Percentiles rank a stretch among this genome's conserved stretches.
These are phyloP conservation scores for Talaromyces sp. DNA, from an alignment of 2,329 filamentous ascomycete species.

Conservation along the genomic window DNA sequence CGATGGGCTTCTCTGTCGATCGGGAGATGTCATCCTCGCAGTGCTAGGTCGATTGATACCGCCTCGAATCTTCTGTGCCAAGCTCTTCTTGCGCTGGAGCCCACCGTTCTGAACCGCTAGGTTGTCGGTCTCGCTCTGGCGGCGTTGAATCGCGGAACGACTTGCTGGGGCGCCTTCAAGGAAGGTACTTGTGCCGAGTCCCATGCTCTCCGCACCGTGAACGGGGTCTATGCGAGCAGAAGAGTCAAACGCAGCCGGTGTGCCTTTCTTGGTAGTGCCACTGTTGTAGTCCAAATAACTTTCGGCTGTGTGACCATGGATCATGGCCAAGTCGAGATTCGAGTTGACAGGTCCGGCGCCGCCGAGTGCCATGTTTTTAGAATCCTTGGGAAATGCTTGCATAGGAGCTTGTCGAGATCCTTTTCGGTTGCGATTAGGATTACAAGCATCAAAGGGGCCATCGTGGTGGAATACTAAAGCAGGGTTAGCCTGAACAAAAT, in stretches of 20 bases:
- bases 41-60: constrained; percentile 60
- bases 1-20: constrained; percentile 34
- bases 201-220: constrained; percentile 77
- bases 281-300: constrained; percentile 74
- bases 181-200: constrained; percentile 91
- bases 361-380: constrained; percentile 85
- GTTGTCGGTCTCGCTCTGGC: constrained; percentile 62
- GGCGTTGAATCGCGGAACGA: constrained; percentile 69
- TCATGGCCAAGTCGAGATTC: constrained; percentile 77
- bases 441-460: constrained; percentile 93
- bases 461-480: constrained; percentile 90
- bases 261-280: constrained; percentile 30
- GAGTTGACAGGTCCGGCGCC: constrained; percentile 79
- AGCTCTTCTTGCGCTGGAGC: constrained; percentile 84
- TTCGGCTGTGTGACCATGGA: constrained; percentile 81
- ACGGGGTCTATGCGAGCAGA: constrained; percentile 63
- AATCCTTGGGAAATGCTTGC: constrained; percentile 91
- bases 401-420: constrained; percentile 81
- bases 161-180: constrained; percentile 89
- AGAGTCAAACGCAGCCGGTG: constrained; percentile 57
- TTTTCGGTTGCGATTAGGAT: constrained; percentile 86
- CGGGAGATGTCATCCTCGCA: constrained; percentile 56
- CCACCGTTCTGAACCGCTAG: constrained; percentile 48
- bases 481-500: neutral
- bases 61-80: constrained; percentile 84